Percentiles rank a stretch among this genome's conserved stretches.
phyloP scores from a whole-genome alignment of 345 rosid genomes.

The Triadica sebifera region DNA sequence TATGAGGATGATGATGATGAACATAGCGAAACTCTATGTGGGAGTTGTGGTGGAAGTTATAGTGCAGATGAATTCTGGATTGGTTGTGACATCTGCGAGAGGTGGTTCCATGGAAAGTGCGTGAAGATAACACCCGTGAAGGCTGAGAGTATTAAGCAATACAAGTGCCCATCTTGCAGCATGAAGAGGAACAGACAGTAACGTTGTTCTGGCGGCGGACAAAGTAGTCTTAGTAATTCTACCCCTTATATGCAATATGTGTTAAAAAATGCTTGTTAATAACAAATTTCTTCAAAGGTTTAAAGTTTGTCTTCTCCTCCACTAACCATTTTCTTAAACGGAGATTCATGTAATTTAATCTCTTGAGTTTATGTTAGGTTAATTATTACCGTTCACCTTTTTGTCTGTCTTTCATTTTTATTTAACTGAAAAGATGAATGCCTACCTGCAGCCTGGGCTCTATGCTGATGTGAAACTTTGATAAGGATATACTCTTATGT shows the following conservation, averaged over 20 bases:
- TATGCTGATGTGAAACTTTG: neutral
- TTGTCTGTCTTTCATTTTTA: neutral
- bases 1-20: conserved; percentile 80
- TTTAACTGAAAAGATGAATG: neutral
- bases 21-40: conserved; percentile 75
- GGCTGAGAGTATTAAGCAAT: conserved; percentile 81
- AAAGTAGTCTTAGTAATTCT: conserved; percentile 13
- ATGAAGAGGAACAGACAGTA: conserved; percentile 51
- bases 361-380: conserved; percentile 18
- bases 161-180: conserved; percentile 84
- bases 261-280: conserved; percentile 25
- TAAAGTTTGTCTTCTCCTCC: conserved; percentile 14
- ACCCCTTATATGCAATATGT: conserved; percentile 7
- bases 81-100: conserved; percentile 77
- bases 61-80: conserved; percentile 84
- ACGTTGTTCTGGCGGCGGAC: neutral
- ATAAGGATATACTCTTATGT: too few species aligned
- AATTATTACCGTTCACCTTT: conserved; percentile 8
- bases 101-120: conserved; percentile 91
- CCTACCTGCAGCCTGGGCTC: neutral
- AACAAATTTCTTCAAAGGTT: conserved; percentile 24
- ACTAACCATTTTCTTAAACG: conserved; percentile 4
- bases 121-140: conserved; percentile 85
- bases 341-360: conserved; percentile 28
- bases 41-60: conserved; percentile 81